Evolutionary conservation across 2,329 filamentous ascomycete species (phyloP), one percentile per base, ranked within the genome.

Genomic region (Coniochaeta pulveracea): DNA sequence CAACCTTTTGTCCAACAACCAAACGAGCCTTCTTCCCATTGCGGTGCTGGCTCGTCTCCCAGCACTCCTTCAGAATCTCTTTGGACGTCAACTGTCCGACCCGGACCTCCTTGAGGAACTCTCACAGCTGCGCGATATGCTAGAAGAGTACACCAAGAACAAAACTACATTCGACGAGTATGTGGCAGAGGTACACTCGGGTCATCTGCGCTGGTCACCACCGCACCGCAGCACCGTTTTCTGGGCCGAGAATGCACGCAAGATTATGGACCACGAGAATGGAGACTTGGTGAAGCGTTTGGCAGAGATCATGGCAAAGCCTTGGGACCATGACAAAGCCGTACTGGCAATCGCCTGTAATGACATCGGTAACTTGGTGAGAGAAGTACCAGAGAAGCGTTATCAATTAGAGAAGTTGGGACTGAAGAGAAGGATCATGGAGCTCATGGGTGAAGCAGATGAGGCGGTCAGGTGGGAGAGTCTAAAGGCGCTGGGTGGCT

Each of bases 391-490:
- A 0, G 86, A 93, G 62, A 83, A 80, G 62, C 68, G 88, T 49
- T 64, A 69, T 37, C 73, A 81, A 53, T 66, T 94, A 46, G 88
- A 95, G 63, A 86, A 79, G 60, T 57, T 86, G 26, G 85, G 85
- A 0, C 58, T 95, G 41, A 95, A 95, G 71, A 74, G 73, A 12
- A 71, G 85, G 44, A 80, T 94, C 39, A 93, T 95, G 86, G 83
- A 86, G 60, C 66, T 95, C 49, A 95, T 95, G 88, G 78, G 76
- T 48, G 85, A 93, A 51, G 69, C 76, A 37, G 85, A 94, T 48
- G 86, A 94, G 63, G 79, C 76, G 38, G 85, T 95, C 29, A 70
- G 88, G 50, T 95, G 86, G 85, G 88, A 95, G 65, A 91, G 84
- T 57, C 61, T 95, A 60, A 76, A 81, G 48, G 86, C 88, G 11